Base-by-base conservation (phyloP, 805 yeast genomes). In the Kluyveromyces wickerhamii region DNA sequence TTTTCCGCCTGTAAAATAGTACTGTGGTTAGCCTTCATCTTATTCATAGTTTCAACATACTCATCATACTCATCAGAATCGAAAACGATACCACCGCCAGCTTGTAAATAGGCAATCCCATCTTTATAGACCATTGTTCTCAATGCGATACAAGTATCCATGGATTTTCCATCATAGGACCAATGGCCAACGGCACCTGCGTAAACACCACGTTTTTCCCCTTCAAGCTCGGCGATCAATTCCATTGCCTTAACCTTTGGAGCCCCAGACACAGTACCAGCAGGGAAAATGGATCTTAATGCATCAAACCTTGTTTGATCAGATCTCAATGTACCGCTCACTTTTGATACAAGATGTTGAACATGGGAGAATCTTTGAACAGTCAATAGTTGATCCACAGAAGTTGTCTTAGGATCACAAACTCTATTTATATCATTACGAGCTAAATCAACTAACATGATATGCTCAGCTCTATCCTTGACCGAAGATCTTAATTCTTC, bases 141-240 rank as follows among this genome's bases (percentile, higher is more conserved):
- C 49, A 92, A 67, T 0, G 98, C 98, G 57, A 92, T 92, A 63
- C 98, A 92, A 1, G 97, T 92, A 54, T 92, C 94, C 97, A 92
- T 89, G 19, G 86, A 72, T 48, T 74, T 76, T n/a, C 89, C 86
- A 51, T 87, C 95, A 56, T 88, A 92, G 1, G 95, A 87, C 96
- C 96, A 92, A 57, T 83, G 82, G 6, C 99, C 98, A 13, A 92
- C 97, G 2, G 98, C 98, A 42, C 98, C 98, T 1, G 99, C 98
- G 54, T 92, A 92, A 7, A 89, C 88, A 29, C 97, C 98, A 54
- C 98, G 71, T 52, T 86, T 85, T 55, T 89, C 97, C 41, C 74
- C 71, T 56, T 92, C 98, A 31, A 89, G 64, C 56, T 85, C 94
- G 13, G 83, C 81, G 48, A 92, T 86, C 28, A 92, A 67, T 60